Evolutionary conservation across 2,329 filamentous ascomycete species (phyloP), one percentile per base, ranked within the genome.

Genomic region (Sphaceloma murrayae): DNA sequence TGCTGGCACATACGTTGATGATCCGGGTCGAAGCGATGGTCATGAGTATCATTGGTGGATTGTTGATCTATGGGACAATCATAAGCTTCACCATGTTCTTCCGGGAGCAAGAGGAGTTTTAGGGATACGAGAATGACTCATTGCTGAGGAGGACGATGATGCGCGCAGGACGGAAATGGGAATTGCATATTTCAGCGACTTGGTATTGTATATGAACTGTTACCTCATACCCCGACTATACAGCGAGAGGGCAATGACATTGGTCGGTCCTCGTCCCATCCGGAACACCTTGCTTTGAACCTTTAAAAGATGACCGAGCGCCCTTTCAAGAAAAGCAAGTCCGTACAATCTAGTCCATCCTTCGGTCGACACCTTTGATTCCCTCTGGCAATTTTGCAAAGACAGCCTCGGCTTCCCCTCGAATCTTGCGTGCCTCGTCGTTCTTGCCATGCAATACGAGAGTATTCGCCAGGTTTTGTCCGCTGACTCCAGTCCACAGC

Each of bases 1-100:
- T 96, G 29, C 78, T 98, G 43, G 87, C 88, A 34, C 91, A 96
- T 65, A 83, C 85, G 50, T 77, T 77, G 47, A 73, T 91, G 51
- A 98, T 98, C 59, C 69, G 78, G 50, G 65, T 82, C 47, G 80
- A 85, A 43, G 91, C 91, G 38, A 94, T 94, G 80, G 69, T 86
- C 61, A 98, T 98, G 91, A 93, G 85, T 43, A 83, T 98, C 55
- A 67, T 89, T 43, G 91, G 91, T 19, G 91, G 91, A 43, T 70
- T 95, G 48, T 69, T 98, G 61, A 98, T 98, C 62, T 98, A 98
- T 67, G 85, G 86, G 46, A 98, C 91, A 38, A 95, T 98, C 61
- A 93, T 98, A 67, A 91, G 84, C 68, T 98, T 98, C 65, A 82
- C 84, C 53, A 84, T 95, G 79, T 98, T 96, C 70, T 98, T 98